Conservation (phyloP, 2,329 filamentous ascomycete species). For the Laburnicola sp. region DNA sequence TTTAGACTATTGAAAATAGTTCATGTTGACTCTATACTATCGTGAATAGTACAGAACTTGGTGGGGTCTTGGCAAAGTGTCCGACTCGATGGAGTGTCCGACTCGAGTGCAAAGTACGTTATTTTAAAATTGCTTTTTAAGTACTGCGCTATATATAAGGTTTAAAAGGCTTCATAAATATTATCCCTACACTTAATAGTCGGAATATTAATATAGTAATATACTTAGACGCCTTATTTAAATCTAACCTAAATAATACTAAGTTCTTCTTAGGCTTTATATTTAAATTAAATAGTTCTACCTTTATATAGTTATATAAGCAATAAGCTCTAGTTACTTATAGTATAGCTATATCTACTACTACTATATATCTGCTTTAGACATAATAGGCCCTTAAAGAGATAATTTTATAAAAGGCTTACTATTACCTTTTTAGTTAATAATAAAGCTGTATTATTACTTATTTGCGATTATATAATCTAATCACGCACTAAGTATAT, state of each 20-base stretch:
- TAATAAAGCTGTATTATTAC: constrained; percentile 7
- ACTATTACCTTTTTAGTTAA: constrained; percentile 2
- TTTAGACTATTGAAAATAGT: too few relatives aligned
- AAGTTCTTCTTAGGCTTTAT: constrained; percentile 21
- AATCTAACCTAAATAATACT: constrained; percentile 9
- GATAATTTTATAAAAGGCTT: not conserved
- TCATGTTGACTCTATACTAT: too few relatives aligned
- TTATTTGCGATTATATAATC: constrained; percentile 7
- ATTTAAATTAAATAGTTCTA: constrained; percentile 17
- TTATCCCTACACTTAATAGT: not conserved
- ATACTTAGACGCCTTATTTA: constrained; percentile 11
- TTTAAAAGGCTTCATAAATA: not conserved
- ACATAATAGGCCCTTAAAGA: not conserved
- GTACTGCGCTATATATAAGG: constrained; percentile 3
- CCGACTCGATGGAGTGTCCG: too few relatives aligned
- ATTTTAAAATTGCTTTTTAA: not conserved
- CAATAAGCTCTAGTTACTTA: constrained; percentile 19
- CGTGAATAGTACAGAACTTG: too few relatives aligned
- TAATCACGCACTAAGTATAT: constrained; percentile 11
- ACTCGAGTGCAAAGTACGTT: too few relatives aligned
- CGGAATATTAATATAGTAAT: constrained; percentile 2
- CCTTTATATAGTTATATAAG: constrained; percentile 24
- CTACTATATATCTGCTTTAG: constrained; percentile 13
- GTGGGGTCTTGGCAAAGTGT: too few relatives aligned
- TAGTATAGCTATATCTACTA: constrained; percentile 11